Evolutionary conservation across 768 basidiomycete species (phyloP).

Genomic region (Multifurca ochricompacta): DNA sequence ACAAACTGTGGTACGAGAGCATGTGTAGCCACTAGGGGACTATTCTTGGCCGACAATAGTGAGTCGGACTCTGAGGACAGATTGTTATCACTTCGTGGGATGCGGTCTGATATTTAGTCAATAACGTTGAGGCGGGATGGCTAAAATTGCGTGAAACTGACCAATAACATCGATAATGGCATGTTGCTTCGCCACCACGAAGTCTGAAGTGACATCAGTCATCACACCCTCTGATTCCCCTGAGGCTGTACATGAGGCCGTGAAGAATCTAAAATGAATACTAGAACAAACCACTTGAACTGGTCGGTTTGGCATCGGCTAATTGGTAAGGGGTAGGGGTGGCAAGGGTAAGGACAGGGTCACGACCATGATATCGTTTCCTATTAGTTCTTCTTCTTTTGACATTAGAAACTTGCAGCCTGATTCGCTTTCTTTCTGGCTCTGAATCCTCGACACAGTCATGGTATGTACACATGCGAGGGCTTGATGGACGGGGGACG

Average conservation of each 20-base stretch:
- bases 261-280: not conserved
- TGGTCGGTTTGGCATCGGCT: not conserved
- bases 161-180: constrained; percentile 20
- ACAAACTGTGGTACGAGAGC: not conserved
- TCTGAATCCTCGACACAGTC: constrained; percentile 59
- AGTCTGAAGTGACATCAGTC: not conserved
- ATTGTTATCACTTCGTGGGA: not conserved
- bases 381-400: constrained; percentile 23
- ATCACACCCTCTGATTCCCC: not conserved
- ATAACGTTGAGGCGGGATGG: not conserved
- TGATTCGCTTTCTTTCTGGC: constrained; percentile 49
- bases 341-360: not conserved
- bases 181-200: constrained; percentile 8
- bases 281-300: not conserved
- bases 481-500: not conserved
- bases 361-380: not conserved
- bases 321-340: not conserved
- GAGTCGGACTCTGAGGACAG: not conserved
- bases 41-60: not conserved
- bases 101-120: not conserved
- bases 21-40: not conserved
- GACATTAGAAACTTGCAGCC: constrained; percentile 20
- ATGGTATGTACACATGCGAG: too few relatives aligned
- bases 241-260: not conserved
- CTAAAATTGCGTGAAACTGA: not conserved